Evolutionary conservation across 345 rosid genomes (phyloP).

Genomic region (Chamaenerion angustifolium): DNA sequence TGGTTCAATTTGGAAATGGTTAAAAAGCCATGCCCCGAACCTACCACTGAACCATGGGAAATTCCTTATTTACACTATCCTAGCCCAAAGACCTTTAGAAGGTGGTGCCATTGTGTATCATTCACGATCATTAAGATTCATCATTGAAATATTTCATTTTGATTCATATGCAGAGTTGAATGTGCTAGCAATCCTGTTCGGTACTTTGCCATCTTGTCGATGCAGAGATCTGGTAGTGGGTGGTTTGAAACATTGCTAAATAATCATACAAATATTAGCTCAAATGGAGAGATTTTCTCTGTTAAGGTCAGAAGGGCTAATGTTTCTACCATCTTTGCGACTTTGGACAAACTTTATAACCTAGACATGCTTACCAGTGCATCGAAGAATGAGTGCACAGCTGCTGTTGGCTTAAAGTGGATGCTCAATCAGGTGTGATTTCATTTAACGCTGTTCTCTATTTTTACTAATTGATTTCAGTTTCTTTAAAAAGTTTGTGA

Average conservation of each 20-base stretch:
- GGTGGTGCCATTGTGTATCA: constrained; percentile 23
- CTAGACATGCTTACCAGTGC: constrained; percentile 94
- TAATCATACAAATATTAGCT: constrained; percentile 90
- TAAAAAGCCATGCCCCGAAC: constrained; percentile 60
- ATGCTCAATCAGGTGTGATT: constrained; percentile 92
- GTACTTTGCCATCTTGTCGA: constrained; percentile 86
- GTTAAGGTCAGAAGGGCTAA: constrained; percentile 86
- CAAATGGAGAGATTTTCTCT: constrained; percentile 92
- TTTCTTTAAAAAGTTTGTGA: not conserved
- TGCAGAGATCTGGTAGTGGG: constrained; percentile 99
- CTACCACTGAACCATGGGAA: constrained; percentile 75
- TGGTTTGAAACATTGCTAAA: constrained; percentile 97
- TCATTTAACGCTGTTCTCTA: not conserved
- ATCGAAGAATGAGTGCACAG: constrained; percentile 93
- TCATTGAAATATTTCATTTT: constrained; percentile 1
- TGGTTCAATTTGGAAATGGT: constrained; percentile 38
- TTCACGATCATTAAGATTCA: not conserved
- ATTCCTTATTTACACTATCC: constrained; percentile 87
- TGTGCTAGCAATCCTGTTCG: constrained; percentile 84
- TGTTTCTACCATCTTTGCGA: constrained; percentile 52
- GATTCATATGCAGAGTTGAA: constrained; percentile 49
- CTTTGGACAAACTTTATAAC: constrained; percentile 67
- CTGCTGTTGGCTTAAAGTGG: constrained; percentile 98
- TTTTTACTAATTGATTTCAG: not conserved
- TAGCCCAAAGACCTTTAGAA: constrained; percentile 57